phyloP scores from a whole-genome alignment of 164 flowering plant species.

The Chimonanthus praecox region DNA sequence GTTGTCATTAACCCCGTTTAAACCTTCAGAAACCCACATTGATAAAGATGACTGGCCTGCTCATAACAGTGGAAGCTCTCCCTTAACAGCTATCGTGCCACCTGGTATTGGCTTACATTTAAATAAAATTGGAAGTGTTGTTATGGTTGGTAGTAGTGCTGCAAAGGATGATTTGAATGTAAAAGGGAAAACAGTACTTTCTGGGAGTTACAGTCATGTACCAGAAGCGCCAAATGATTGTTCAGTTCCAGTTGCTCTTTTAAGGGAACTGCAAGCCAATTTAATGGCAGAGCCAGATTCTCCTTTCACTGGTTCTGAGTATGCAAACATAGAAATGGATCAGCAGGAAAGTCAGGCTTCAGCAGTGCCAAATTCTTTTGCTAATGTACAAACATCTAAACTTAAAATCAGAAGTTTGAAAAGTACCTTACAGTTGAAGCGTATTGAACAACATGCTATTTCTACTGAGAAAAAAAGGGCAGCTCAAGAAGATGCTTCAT shows the following conservation, averaged over 20 bases:
- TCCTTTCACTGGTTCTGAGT: not conserved
- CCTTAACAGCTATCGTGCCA: conserved; percentile 30
- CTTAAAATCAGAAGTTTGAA: conserved; percentile 8
- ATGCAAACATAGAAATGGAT: conserved; percentile 11
- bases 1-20: conserved; percentile 7
- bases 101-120: conserved; percentile 67
- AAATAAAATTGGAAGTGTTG: conserved; percentile 41
- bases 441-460: conserved; percentile 14
- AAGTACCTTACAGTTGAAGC: conserved; percentile 12
- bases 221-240: conserved; percentile 16
- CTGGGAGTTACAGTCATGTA: conserved; percentile 10
- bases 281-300: conserved; percentile 2
- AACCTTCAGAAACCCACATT: conserved; percentile 6
- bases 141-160: conserved; percentile 18
- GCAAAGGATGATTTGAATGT: conserved; percentile 16
- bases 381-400: conserved; percentile 17
- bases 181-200: conserved; percentile 14
- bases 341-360: conserved; percentile 16
- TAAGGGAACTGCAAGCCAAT: conserved; percentile 15
- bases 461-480: conserved; percentile 20
- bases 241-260: conserved; percentile 10
- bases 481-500: conserved; percentile 18
- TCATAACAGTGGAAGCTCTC: conserved; percentile 19
- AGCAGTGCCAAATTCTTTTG: conserved; percentile 14
- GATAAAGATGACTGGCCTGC: conserved; percentile 10